phyloP scores from a whole-genome alignment of 2,329 filamentous ascomycete genomes.

The Seiridium unicorne region DNA sequence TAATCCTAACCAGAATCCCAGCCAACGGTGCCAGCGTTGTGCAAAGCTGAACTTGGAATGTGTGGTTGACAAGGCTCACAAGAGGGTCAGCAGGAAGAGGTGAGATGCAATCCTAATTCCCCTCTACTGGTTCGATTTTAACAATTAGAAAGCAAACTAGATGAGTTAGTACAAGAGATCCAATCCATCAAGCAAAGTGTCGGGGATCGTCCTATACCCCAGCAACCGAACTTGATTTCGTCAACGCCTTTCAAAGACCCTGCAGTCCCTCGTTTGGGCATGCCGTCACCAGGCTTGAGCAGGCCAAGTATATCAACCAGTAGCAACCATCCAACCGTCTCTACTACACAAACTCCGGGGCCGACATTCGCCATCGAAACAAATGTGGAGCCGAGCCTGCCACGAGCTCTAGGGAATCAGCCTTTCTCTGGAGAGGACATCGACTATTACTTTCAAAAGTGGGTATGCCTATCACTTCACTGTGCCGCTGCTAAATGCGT shows the following conservation, averaged over 20 bases:
- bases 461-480: conserved; percentile 7
- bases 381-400: conserved; percentile 24
- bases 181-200: conserved; percentile 54
- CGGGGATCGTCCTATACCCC: conserved; percentile 13
- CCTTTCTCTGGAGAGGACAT: conserved; percentile 52
- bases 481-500: neutral
- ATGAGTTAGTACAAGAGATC: conserved; percentile 54
- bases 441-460: conserved; percentile 55
- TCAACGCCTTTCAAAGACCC: conserved; percentile 15
- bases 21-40: conserved; percentile 28
- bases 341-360: conserved; percentile 25
- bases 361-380: conserved; percentile 18
- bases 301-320: conserved; percentile 6
- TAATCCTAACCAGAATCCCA: conserved; percentile 23
- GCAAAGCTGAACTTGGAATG: conserved; percentile 25
- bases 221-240: neutral
- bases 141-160: conserved; percentile 43
- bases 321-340: conserved; percentile 16
- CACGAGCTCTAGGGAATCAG: conserved; percentile 44
- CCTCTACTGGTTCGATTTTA: neutral
- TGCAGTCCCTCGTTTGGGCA: conserved; percentile 14
- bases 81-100: conserved; percentile 30
- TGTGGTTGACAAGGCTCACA: conserved; percentile 29
- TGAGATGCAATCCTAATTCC: conserved; percentile 9
- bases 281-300: conserved; percentile 12